Conservation (phyloP, 129 eudicot genomes). For the Lactuca sativa region DNA sequence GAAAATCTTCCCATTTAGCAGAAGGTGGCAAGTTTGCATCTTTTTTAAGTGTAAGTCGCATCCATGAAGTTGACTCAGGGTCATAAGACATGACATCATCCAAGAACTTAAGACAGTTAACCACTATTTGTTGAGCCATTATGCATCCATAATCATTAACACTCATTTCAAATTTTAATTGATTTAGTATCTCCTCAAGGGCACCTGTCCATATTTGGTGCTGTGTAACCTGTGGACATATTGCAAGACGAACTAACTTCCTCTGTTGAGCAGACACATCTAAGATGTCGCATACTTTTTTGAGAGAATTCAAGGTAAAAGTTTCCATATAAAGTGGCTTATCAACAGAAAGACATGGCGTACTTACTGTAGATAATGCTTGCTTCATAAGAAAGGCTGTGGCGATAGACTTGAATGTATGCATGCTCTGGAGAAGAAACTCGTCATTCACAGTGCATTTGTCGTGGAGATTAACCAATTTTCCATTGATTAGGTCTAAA, state of each 20-base stretch:
- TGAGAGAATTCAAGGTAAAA: slow-evolving; percentile 51
- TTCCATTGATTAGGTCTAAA: slow-evolving; percentile 64
- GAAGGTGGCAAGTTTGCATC: slow-evolving; percentile 36
- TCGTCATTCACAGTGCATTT: slow-evolving; percentile 53
- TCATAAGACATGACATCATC: slow-evolving; percentile 50
- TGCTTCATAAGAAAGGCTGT: slow-evolving; percentile 46
- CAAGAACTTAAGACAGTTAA: slow-evolving; percentile 59
- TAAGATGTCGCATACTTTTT: slow-evolving; percentile 59
- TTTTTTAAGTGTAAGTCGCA: slow-evolving; percentile 58
- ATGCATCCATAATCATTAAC: slow-evolving; percentile 17
- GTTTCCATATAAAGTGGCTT: slow-evolving; percentile 47
- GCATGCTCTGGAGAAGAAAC: slow-evolving; percentile 50
- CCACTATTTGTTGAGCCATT: slow-evolving; percentile 64
- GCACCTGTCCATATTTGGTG: slow-evolving; percentile 75
- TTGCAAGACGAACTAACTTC: slow-evolving; percentile 58
- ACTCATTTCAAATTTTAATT: slow-evolving; percentile 50
- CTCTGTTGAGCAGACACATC: slow-evolving; percentile 79
- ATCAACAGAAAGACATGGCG: slow-evolving; percentile 35
- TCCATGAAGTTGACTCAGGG: slow-evolving; percentile 78
- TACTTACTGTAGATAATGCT: slow-evolving; percentile 20
- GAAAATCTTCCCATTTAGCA: slow-evolving; percentile 75
- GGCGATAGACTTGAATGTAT: slow-evolving; percentile 50
- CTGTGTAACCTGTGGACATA: slow-evolving; percentile 83
- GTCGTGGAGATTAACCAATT: slow-evolving; percentile 49
- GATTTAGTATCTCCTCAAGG: slow-evolving; percentile 55